Evolutionary conservation across 768 basidiomycete genomes (phyloP), one percentile per base, ranked within the genome.

Genomic region (Hygrocybe punicea): DNA sequence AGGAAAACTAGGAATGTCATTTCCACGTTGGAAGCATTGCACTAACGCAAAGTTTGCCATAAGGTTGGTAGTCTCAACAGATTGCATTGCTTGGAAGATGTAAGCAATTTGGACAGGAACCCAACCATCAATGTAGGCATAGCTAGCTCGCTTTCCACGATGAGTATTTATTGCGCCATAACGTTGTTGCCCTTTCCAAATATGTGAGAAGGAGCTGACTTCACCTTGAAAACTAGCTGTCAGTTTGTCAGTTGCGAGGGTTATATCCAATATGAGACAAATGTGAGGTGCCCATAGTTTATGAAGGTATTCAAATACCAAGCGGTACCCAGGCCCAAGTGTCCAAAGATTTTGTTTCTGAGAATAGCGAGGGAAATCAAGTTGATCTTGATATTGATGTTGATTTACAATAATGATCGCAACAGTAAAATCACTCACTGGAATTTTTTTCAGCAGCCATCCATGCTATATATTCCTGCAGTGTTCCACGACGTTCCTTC

Each of bases 91-190:
- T 8, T 57, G 50, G 25, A 64, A 60, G 2, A 62, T 55, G 23
- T 53, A 42, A 0, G 48, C 34, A 23, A 64, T 64, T 10, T 37
- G 25, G 10, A 64, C 63, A 1, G 63, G 63, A 6, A 57, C 23
- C 16, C 63, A 55, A 16, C 17, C 36, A 29, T 64, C 56, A n/a
- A 62, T 60, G 44, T 62, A 62, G 1, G 45, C 62, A 33, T 58
- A 63, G 10, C 46, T 1, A 19, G 55, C 51, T 1, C 57, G 53
- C 19, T 54, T 29, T 3, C 63, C 63, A 23, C 56, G 45, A 19
- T 51, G 51, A 10, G 54, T 14, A 6, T 35, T 35, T 5, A 29
- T 50, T 11, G 62, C 58, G 8, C 63, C 63, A 48, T 62, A 60
- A 2, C 55, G 52, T n/a, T 17, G 58, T 24, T 45, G 57, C 8